Evolutionary conservation across 2,329 filamentous ascomycete species (phyloP).

Genomic region (Aquanectria penicillioides): DNA sequence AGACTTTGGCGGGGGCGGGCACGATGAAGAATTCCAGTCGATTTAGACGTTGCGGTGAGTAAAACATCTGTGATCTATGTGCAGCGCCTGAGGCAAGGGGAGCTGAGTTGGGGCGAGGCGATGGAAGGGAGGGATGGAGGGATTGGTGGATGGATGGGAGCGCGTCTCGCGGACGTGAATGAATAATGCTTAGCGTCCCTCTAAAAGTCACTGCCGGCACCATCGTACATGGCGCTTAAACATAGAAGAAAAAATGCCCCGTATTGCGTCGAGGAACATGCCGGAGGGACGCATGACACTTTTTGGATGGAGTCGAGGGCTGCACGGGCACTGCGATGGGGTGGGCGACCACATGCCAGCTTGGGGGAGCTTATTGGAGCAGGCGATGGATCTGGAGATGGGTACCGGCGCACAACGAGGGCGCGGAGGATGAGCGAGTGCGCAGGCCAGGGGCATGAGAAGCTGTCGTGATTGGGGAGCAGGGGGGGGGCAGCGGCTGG

Average conservation of each 20-base stretch:
- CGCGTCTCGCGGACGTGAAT: slow-evolving; percentile 12
- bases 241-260: neutral
- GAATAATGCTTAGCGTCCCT: neutral
- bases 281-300: slow-evolving; percentile 36
- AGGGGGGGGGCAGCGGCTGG: neutral
- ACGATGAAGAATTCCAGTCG: slow-evolving; percentile 13
- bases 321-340: slow-evolving; percentile 27
- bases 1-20: neutral
- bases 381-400: neutral
- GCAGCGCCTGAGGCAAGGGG: neutral
- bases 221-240: slow-evolving; percentile 8
- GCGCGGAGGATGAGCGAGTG: slow-evolving; percentile 2
- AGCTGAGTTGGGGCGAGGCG: slow-evolving; percentile 6
- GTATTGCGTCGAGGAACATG: slow-evolving; percentile 13
- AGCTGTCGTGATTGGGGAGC: slow-evolving; percentile 9
- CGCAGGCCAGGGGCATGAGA: slow-evolving; percentile 8
- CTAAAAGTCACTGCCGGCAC: slow-evolving; percentile 3
- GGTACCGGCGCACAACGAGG: neutral
- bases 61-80: neutral
- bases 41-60: slow-evolving; percentile 14
- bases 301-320: slow-evolving; percentile 23
- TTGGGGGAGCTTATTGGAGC: slow-evolving; percentile 26
- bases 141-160: neutral
- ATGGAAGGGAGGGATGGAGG: neutral
- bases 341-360: slow-evolving; percentile 30